phyloP scores from a whole-genome alignment of 257 asterid species.

The Gentiana dahurica region DNA sequence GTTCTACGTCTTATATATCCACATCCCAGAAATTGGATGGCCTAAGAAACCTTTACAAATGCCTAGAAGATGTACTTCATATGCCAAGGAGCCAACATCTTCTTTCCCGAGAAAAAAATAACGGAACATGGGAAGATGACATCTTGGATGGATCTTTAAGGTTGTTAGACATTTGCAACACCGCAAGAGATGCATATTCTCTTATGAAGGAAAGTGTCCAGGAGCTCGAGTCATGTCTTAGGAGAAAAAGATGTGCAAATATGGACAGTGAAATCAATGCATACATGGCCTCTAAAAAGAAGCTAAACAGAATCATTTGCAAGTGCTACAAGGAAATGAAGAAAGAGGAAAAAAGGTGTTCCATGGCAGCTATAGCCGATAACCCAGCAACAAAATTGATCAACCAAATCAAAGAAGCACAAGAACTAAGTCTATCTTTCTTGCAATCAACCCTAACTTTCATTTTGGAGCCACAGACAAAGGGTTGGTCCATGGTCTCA shows the following conservation, averaged over 20 bases:
- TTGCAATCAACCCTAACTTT: slow-evolving; percentile 11
- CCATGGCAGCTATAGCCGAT: neutral
- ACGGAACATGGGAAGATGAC: slow-evolving; percentile 11
- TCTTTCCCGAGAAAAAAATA: neutral
- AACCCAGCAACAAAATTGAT: neutral
- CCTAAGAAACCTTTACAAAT: slow-evolving; percentile 20
- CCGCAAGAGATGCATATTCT: slow-evolving; percentile 8
- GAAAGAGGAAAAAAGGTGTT: slow-evolving; percentile 4
- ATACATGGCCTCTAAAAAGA: slow-evolving; percentile 19
- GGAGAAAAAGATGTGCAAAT: slow-evolving; percentile 13
- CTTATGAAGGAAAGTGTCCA: slow-evolving; percentile 21
- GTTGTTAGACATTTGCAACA: slow-evolving; percentile 19
- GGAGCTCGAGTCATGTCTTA: slow-evolving; percentile 22
- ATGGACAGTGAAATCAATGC: slow-evolving; percentile 8
- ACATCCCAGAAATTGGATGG: slow-evolving; percentile 20
- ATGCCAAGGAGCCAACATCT: slow-evolving; percentile 24
- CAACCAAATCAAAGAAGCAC: slow-evolving; percentile 15
- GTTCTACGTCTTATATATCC: slow-evolving; percentile 1
- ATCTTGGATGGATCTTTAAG: slow-evolving; percentile 18
- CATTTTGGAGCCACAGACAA: slow-evolving; percentile 4
- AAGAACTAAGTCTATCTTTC: slow-evolving; percentile 7
- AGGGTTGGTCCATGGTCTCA: slow-evolving; percentile 20
- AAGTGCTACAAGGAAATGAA: slow-evolving; percentile 18
- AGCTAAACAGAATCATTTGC: slow-evolving; percentile 15
- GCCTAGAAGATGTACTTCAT: slow-evolving; percentile 13